Conservation (phyloP, 768 basidiomycete genomes). For the Podaxis mareebaensis region DNA sequence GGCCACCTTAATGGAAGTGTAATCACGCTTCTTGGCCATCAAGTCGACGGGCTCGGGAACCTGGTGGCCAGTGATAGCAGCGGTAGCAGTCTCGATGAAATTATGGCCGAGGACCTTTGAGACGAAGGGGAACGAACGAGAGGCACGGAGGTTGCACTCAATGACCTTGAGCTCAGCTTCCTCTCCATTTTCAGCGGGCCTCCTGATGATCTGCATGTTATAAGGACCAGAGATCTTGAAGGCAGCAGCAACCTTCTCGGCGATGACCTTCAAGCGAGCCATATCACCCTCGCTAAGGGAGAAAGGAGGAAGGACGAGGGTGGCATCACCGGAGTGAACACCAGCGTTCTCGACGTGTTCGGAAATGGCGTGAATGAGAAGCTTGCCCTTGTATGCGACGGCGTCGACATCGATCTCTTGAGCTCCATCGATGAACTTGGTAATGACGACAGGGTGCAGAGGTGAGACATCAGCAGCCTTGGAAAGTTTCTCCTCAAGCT, state of each 20-base stretch:
- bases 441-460: slow-evolving; percentile 95
- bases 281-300: slow-evolving; percentile 76
- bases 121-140: slow-evolving; percentile 98
- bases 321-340: slow-evolving; percentile 98
- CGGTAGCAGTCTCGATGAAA: slow-evolving; percentile 92
- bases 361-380: slow-evolving; percentile 93
- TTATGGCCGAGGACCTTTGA: slow-evolving; percentile 97
- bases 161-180: slow-evolving; percentile 89
- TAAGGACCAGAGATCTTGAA: slow-evolving; percentile 98
- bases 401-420: slow-evolving; percentile 99
- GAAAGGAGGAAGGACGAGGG: slow-evolving; percentile 94
- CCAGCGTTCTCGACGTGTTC: slow-evolving; percentile 99
- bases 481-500: slow-evolving; percentile 91
- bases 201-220: slow-evolving; percentile 99
- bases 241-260: slow-evolving; percentile 91
- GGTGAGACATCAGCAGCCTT: slow-evolving; percentile 96
- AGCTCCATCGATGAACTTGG: slow-evolving; percentile 97
- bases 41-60: slow-evolving; percentile 91
- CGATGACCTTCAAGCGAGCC: slow-evolving; percentile 87
- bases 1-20: slow-evolving; percentile 95
- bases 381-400: slow-evolving; percentile 89
- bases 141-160: slow-evolving; percentile 97
- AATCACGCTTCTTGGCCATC: slow-evolving; percentile 87
- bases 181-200: slow-evolving; percentile 50
- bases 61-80: slow-evolving; percentile 80